Percentiles rank a stretch among this genome's conserved stretches.
Evolutionary conservation across 2,329 filamentous ascomycete genomes (phyloP).

Genomic region (Fusarium drepaniforme): DNA sequence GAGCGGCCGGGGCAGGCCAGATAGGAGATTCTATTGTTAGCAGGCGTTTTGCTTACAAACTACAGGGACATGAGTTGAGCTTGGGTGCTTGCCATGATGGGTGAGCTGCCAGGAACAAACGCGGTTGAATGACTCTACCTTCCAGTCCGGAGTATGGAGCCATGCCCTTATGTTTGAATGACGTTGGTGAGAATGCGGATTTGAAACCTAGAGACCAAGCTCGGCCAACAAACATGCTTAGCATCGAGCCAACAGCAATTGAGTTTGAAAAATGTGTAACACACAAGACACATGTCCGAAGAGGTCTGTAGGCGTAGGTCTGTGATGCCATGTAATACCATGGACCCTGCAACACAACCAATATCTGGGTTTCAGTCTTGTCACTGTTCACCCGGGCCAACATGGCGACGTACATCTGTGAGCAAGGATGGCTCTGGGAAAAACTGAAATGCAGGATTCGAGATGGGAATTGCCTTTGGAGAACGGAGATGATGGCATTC

Average conservation of each 20-base stretch:
- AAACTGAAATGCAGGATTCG: background rate
- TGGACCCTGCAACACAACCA: background rate
- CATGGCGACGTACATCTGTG: background rate
- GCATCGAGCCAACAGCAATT: conserved; percentile 1
- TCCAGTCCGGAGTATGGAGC: background rate
- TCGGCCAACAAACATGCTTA: background rate
- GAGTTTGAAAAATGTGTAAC: background rate
- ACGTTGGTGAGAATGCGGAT: background rate
- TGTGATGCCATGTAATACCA: conserved; percentile 6
- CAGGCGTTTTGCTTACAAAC: background rate
- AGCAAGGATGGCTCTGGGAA: background rate
- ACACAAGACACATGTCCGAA: background rate
- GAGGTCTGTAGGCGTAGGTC: background rate
- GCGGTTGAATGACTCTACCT: background rate
- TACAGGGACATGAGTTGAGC: background rate
- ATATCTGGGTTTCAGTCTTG: background rate
- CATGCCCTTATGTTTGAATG: background rate
- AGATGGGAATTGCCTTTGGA: conserved; percentile 2
- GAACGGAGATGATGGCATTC: background rate
- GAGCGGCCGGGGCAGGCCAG: background rate
- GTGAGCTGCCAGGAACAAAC: background rate
- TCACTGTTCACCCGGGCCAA: background rate
- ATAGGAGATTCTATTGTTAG: background rate
- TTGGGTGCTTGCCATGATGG: background rate
- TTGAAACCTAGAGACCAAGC: background rate